A percentile compares a stretch with the other conserved stretches of the same genome.
Conservation (phyloP, 108 stramenopile genomes). For the Halocafeteria seosinensis region DNA sequence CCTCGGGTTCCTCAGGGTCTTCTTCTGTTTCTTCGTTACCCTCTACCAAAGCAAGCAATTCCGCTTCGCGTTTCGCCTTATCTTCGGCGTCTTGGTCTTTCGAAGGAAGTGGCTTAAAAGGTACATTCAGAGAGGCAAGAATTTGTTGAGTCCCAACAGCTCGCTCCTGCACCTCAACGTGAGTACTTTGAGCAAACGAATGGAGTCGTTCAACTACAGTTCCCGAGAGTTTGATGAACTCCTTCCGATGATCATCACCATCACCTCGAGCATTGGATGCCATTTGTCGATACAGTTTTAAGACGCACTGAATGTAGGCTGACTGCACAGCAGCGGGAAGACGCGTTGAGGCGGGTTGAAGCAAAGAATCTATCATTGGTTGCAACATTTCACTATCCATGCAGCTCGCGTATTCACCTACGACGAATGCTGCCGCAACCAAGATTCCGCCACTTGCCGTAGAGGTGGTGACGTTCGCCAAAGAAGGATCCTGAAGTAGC, state of each 20-base stretch:
- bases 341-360: conserved; percentile 4
- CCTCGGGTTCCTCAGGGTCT: not conserved
- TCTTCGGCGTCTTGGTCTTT: not conserved
- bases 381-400: conserved; percentile 3
- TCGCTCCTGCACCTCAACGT: conserved; percentile 76
- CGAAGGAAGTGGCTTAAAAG: not conserved
- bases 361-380: conserved; percentile 2
- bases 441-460: conserved; percentile 30
- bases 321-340: conserved; percentile 44
- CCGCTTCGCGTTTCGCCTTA: not conserved
- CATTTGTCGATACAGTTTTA: conserved; percentile 57
- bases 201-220: conserved; percentile 34
- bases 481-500: conserved; percentile 25
- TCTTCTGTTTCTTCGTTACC: not conserved
- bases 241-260: conserved; percentile 20
- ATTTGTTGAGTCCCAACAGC: conserved; percentile 49
- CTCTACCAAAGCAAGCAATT: not conserved
- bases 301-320: conserved; percentile 64
- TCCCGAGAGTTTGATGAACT: conserved; percentile 27
- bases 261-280: conserved; percentile 36
- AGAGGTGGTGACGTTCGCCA: conserved; percentile 9
- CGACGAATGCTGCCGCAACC: conserved; percentile 79
- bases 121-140: conserved; percentile 43
- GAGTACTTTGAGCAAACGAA: conserved; percentile 40
- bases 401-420: conserved; percentile 55